Percentiles rank a stretch among this genome's conserved stretches.
Conservation (phyloP, 352 stramenopile genomes). For the Pythium insidiosum region DNA sequence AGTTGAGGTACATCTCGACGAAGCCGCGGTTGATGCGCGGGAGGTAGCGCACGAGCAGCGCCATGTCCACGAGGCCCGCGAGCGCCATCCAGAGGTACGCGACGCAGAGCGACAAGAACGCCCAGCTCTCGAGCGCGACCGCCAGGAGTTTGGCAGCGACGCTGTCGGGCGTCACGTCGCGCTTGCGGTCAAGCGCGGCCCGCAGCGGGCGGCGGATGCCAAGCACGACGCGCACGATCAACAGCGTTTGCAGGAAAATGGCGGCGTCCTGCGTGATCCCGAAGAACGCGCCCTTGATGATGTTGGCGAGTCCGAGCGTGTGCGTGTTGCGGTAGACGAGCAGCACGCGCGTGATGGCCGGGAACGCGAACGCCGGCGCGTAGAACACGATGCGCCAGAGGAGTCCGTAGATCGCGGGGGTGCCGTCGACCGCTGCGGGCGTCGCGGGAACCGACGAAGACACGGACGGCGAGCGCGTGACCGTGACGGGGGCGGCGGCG, state of each 20-base stretch:
- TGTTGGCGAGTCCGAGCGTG: not conserved
- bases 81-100: conserved; percentile 7
- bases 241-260: conserved; percentile 5
- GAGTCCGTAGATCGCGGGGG: not conserved
- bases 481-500: too few relatives aligned
- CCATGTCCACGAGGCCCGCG: conserved; percentile 7
- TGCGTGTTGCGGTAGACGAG: not conserved
- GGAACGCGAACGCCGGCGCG: not conserved
- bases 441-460: not conserved
- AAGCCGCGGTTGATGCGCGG: conserved; percentile 10
- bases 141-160: not conserved
- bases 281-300: not conserved
- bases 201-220: not conserved
- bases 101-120: not conserved
- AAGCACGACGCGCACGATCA: conserved; percentile 1
- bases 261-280: conserved; percentile 5
- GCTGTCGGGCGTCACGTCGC: too few relatives aligned
- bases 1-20: conserved; percentile 7
- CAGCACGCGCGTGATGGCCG: not conserved
- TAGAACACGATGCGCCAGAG: conserved; percentile 6
- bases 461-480: too few relatives aligned
- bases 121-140: not conserved
- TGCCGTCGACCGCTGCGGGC: not conserved
- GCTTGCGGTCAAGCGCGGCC: too few relatives aligned
- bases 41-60: conserved; percentile 5